A percentile compares a stretch with the other conserved stretches of the same genome.
phyloP scores from a whole-genome alignment of 805 yeast genomes.

The Wickerhamiella sorbophila region DNA sequence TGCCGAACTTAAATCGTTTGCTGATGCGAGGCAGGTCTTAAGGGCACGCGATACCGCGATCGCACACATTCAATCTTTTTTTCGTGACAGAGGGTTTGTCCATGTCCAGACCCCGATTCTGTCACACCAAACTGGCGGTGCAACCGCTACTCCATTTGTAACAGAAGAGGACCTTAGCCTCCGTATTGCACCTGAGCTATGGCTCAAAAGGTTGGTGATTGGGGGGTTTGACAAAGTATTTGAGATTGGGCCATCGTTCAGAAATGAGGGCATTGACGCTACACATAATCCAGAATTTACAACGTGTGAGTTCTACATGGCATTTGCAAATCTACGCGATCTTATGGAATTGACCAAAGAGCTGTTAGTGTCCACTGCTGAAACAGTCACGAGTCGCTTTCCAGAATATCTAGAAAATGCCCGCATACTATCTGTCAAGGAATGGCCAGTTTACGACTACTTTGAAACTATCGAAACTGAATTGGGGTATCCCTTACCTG shows the following conservation, averaged over 20 bases:
- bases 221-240: constrained; percentile 77
- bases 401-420: constrained; percentile 10
- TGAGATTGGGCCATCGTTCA: constrained; percentile 70
- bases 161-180: constrained; percentile 44
- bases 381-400: constrained; percentile 7
- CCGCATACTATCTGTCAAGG: not conserved
- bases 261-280: constrained; percentile 94
- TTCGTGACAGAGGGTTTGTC: constrained; percentile 40
- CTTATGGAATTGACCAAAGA: constrained; percentile 51
- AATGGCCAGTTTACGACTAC: constrained; percentile 43
- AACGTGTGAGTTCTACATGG: constrained; percentile 96
- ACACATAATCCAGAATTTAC: constrained; percentile 99
- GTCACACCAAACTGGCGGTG: constrained; percentile 62
- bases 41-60: constrained; percentile 42
- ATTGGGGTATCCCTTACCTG: constrained; percentile 40
- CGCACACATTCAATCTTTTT: constrained; percentile 40
- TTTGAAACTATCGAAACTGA: constrained; percentile 43
- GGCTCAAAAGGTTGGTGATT: constrained; percentile 74
- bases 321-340: constrained; percentile 89
- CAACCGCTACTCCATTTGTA: constrained; percentile 76
- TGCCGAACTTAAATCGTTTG: constrained; percentile 54
- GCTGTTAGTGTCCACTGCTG: constrained; percentile 33
- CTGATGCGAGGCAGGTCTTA: constrained; percentile 33
- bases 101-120: constrained; percentile 87
- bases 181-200: constrained; percentile 88